Conservation (phyloP, 2,329 filamentous ascomycete species). For the Bipolaris zeicola region DNA sequence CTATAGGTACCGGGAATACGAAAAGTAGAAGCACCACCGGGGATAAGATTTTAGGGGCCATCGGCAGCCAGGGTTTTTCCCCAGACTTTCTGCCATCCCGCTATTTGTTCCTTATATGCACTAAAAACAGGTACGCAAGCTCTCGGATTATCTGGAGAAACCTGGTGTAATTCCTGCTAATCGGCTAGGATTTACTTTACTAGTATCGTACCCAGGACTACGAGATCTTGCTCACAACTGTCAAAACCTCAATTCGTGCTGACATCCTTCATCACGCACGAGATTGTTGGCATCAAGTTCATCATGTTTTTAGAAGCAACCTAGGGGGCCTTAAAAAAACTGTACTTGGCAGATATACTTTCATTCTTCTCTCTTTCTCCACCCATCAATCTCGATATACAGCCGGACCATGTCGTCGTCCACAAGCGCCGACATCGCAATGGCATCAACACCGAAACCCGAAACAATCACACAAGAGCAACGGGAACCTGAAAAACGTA, state of each 20-base stretch:
- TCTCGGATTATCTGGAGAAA: neutral
- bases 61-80: slow-evolving; percentile 2
- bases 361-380: neutral
- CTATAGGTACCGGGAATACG: neutral
- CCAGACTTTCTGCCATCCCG: neutral
- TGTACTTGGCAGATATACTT: neutral
- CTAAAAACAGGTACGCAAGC: neutral
- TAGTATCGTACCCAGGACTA: neutral
- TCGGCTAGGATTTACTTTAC: neutral
- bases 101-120: neutral
- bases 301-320: neutral
- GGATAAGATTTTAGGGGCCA: neutral
- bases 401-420: neutral
- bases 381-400: neutral
- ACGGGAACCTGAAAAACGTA: neutral
- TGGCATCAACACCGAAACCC: neutral
- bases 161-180: neutral
- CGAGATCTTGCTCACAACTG: neutral
- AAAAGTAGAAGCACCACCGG: neutral
- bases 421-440: neutral
- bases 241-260: neutral
- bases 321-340: neutral
- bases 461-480: neutral
- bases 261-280: neutral
- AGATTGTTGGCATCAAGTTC: neutral